Evolutionary conservation across 306 rosid species (phyloP), one percentile per base, ranked within the genome.

Genomic region (Coriaria nepalensis): DNA sequence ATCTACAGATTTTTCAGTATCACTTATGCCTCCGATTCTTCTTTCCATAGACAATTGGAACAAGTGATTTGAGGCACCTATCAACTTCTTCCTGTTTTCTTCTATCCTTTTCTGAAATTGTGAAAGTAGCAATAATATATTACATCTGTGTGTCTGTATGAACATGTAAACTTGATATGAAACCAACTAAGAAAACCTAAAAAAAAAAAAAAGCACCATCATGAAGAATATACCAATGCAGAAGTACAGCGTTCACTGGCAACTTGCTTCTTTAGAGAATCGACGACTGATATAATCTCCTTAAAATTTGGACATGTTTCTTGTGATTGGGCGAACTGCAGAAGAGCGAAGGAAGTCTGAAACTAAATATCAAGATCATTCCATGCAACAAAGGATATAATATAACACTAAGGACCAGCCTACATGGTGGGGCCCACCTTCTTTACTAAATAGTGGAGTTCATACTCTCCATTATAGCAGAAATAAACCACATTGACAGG

Each of bases 211-310:
- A 38, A 37, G 43, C 33, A 47, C 55, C 37, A 20, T 55, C 60
- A 54, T 41, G 0, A 8, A 45, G 6, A 50, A 39, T 33, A 47
- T 47, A 92, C 98, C 98, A 82, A 66, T 47, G 82, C 67, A 2
- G 70, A 73, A 63, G 58, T 61, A 52, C 73, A 15, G 8, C 94
- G 79, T 56, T 70, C 73, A 4, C 67, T 75, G 49, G 72, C 84
- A 49, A 92, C 81, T 60, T 82, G 70, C 74, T 77, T 77, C 85
- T 92, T 86, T 7, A 79, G 61, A 61, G 81, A 73, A 61, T 92
- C 98, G 47, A 92, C 78, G 64, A 78, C 66, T 9, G 49, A 50
- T 34, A 57, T 62, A 55, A 92, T 72, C 40, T 82, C 96, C 68
- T 71, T 68, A n/a, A 35, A 53, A 14, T 58, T n/a, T 42, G 63